Base-by-base conservation (phyloP, 192 early-diverging fungal species). In the Coemansia sp. region DNA sequence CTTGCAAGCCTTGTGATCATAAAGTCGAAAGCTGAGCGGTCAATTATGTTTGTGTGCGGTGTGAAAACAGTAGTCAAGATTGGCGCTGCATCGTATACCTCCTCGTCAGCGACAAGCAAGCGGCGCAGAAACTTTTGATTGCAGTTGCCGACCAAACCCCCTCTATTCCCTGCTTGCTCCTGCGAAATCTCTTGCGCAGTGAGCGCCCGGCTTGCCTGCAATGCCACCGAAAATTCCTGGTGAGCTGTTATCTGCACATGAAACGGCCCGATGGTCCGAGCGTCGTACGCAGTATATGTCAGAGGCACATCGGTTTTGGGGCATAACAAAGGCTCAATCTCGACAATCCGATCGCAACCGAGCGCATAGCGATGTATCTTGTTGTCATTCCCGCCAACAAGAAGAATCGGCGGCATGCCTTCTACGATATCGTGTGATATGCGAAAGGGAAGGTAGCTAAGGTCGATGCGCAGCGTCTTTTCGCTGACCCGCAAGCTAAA, bases 161-260 rank as follows among this genome's bases (percentile, higher is more conserved):
- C 15, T 4, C 40, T 41, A 23, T 35, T 53, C 19, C 15, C 46
- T 5, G 32, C 68, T 3, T 62, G 59, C 15, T 48, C 52, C 63
- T 46, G 40, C 34, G 19, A 13, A 57, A 57, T 5, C 34, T 68
- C 75, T 4, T 35, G 53, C 0, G 33, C 43, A 1, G 35, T 50
- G 46, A 69, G 45, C 11, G 62, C 57, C 11, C 62, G 48, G 48
- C 79, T 81, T 14, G 56, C 79, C 35, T 81, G 79, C 56, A 81
- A 70, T 4, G 79, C 66, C 43, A 81, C 73, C 1, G 72, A 67
- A 61, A 81, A 81, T 63, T 81, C 79, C 40, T 81, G 79, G 49
- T 81, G 79, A 14, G 79, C 73, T 0, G 72, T 81, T 23, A 73
- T 58, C 63, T 81, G 79, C 17, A 81, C 73, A 32, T 81, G 79